These are phyloP conservation scores for Pleurotus sapidus DNA, from an alignment of 768 basidiomycete genomes.

Conservation along the genomic window DNA sequence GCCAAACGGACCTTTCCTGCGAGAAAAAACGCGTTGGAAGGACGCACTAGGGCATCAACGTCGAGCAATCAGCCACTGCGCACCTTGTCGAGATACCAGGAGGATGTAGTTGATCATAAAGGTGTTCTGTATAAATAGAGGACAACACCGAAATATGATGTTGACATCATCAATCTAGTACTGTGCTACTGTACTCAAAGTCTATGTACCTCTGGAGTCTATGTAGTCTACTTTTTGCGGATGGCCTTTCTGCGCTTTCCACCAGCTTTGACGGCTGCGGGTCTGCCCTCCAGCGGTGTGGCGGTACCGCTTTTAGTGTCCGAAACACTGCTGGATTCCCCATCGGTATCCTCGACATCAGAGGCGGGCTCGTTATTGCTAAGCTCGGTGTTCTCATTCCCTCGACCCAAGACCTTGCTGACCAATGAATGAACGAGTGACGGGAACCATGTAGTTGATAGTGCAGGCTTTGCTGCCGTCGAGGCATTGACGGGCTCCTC, in stretches of 20 bases:
- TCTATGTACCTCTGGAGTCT: neutral
- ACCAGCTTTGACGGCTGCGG: slow-evolving; percentile 50
- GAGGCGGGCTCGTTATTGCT: neutral
- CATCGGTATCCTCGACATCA: slow-evolving; percentile 7
- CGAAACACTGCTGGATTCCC: slow-evolving; percentile 14
- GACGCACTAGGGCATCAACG: slow-evolving; percentile 1
- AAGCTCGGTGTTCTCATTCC: slow-evolving; percentile 11
- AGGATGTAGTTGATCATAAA: slow-evolving; percentile 90
- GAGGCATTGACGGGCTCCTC: slow-evolving; percentile 57
- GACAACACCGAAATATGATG: neutral
- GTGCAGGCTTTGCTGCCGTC: slow-evolving; percentile 53
- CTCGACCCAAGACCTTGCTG: slow-evolving; percentile 23
- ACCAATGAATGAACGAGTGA: slow-evolving; percentile 36
- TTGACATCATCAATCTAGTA: slow-evolving; percentile 7
- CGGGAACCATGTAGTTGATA: slow-evolving; percentile 71
- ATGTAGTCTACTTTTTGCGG: slow-evolving; percentile 39
- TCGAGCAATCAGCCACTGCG: slow-evolving; percentile 18
- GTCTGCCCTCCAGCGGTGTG: slow-evolving; percentile 32
- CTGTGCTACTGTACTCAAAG: neutral
- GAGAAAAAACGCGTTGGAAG: slow-evolving; percentile 2
- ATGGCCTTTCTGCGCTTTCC: slow-evolving; percentile 63
- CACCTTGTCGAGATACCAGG: slow-evolving; percentile 90
- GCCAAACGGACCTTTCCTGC: slow-evolving; percentile 90
- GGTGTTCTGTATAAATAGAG: slow-evolving; percentile 1
- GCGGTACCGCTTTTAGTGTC: slow-evolving; percentile 32